Conservation (phyloP, 305 asterid species). For the Fraxinus floribunda region DNA sequence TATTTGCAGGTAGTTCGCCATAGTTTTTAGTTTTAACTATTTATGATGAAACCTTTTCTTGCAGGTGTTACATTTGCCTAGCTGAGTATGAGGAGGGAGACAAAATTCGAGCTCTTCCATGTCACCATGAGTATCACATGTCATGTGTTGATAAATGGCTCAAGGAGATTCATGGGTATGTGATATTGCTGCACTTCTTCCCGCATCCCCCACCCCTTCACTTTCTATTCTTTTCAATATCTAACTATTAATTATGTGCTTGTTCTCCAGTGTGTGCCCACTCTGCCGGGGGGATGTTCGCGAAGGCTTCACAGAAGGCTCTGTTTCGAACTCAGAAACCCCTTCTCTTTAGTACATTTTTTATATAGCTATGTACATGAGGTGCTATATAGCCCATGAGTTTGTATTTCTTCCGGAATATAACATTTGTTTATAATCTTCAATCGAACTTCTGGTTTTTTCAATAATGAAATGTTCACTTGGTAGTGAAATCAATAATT, state of each 20-base stretch:
- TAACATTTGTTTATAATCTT: background rate
- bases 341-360: constrained; percentile 31
- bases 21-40: background rate
- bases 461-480: background rate
- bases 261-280: constrained; percentile 74
- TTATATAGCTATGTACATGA: constrained; percentile 31
- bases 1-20: background rate
- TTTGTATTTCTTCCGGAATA: background rate
- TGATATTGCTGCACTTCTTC: background rate
- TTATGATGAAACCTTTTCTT: constrained; percentile 11
- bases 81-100: constrained; percentile 88
- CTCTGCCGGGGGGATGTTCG: constrained; percentile 89
- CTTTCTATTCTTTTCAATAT: background rate
- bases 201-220: background rate
- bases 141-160: constrained; percentile 96
- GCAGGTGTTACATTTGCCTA: constrained; percentile 90
- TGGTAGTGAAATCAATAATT: background rate
- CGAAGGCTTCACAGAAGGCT: constrained; percentile 48
- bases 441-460: background rate
- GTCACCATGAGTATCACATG: constrained; percentile 82
- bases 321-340: constrained; percentile 37
- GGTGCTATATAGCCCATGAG: constrained; percentile 17
- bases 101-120: constrained; percentile 73
- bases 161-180: constrained; percentile 86
- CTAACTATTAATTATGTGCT: constrained; percentile 17